Evolutionary conservation across 768 basidiomycete genomes (phyloP), one percentile per base, ranked within the genome.

Genomic region (Boletus rubescentipes): DNA sequence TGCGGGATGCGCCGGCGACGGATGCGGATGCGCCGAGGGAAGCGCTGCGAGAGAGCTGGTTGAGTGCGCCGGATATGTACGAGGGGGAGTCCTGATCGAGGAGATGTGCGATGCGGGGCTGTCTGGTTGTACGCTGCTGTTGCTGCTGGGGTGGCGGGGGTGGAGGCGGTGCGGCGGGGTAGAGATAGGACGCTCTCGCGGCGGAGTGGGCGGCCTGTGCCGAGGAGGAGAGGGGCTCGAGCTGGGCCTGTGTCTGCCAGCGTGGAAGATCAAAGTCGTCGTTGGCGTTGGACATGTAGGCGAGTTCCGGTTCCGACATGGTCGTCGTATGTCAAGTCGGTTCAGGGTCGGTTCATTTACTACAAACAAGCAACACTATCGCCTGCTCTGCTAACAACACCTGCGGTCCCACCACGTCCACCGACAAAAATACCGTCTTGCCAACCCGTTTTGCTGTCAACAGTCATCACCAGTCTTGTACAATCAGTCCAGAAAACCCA

Each of bases 271-370:
- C 88, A 74, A 89, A 91, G 75, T 82, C 83, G 77, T 90, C 87
- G 84, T 89, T 87, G 65, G 84, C 72, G 76, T 82, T 83, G 74
- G 79, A 77, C 77, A 89, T 87, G 81, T 85, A 87, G 61, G 78
- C 79, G 55, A 85, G 79, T 75, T 87, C 85, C 68, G 84, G 79
- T 81, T 87, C 84, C 66, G 85, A 86, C 85, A 88, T 87, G 43
- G 57, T 49, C 53, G 67, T 60, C 49, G 67, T 46, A 50, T 37
- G 10, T 18, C 37, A 16, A 40, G 15, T 53, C 57, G 53, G 60
- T 68, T 66, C 62, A 67, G 68, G 70, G 68, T 69, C 68, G 68
- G 69, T 63, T 59, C 48, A 9, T 6, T 26, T 6, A 26, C 26
- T 26, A 26, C 26, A 26, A 26, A 26, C 26, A 26, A 26, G 26